Percentiles rank a stretch among this genome's conserved stretches.
Evolutionary conservation across 495 filamentous ascomycete genomes (phyloP).

Genomic region (Pseudomonodictys pantanalensis): DNA sequence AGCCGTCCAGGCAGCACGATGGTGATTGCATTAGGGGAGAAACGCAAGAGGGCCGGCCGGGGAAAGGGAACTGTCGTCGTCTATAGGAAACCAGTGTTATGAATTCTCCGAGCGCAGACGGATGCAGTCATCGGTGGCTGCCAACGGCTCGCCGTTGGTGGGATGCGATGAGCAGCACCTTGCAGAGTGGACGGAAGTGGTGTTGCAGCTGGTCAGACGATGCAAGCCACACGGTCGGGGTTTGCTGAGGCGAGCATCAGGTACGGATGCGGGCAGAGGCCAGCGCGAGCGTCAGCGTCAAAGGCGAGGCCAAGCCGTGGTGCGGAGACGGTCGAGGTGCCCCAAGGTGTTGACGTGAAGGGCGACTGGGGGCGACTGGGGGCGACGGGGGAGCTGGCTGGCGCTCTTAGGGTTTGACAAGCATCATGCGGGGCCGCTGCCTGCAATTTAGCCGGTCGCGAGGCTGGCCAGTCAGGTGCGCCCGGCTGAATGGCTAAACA

Average conservation of each 20-base stretch:
- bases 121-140: slow-evolving; percentile 2
- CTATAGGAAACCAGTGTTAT: slow-evolving; percentile 19
- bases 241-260: slow-evolving; percentile 8
- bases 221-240: slow-evolving; percentile 30
- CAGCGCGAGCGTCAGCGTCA: too few species aligned
- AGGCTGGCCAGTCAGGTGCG: neutral
- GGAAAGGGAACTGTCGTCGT: slow-evolving; percentile 24
- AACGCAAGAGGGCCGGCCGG: slow-evolving; percentile 1
- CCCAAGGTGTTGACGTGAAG: slow-evolving; percentile 10
- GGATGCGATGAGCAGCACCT: too few species aligned
- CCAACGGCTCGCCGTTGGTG: slow-evolving; percentile 19
- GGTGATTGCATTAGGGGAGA: neutral
- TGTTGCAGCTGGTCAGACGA: slow-evolving; percentile 28
- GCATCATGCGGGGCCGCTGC: slow-evolving; percentile 11
- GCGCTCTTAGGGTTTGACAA: slow-evolving; percentile 13
- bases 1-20: neutral
- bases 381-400: too few species aligned
- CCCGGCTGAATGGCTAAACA: slow-evolving; percentile 20
- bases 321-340: neutral
- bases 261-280: slow-evolving; percentile 17
- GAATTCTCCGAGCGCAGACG: slow-evolving; percentile 18
- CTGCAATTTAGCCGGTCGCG: slow-evolving; percentile 17
- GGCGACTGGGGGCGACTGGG: too few species aligned
- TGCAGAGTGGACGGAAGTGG: too few species aligned
- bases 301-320: slow-evolving; percentile 9